Percentiles rank a stretch among this genome's conserved stretches.
phyloP scores from a whole-genome alignment of 2,329 filamentous ascomycete genomes.

The Beauveria scarabaeidicola region DNA sequence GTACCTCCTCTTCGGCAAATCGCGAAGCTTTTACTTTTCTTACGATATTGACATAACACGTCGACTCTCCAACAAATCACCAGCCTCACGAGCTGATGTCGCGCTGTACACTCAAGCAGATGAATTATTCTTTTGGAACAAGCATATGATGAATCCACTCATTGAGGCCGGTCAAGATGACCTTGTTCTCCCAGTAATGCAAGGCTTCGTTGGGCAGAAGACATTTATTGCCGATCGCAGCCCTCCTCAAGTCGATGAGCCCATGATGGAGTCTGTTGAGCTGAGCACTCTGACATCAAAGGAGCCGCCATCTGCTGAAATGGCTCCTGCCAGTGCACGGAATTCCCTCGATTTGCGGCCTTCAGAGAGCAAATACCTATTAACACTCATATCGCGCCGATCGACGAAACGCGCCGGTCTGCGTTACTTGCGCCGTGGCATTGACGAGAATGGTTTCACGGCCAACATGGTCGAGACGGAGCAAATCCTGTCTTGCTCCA shows the following conservation, averaged over 20 bases:
- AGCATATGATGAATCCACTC: slow-evolving; percentile 63
- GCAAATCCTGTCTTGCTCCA: slow-evolving; percentile 70
- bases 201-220: slow-evolving; percentile 87
- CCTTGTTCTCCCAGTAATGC: slow-evolving; percentile 74
- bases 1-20: slow-evolving; percentile 73
- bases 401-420: slow-evolving; percentile 80
- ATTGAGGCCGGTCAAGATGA: slow-evolving; percentile 62
- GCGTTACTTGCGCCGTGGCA: slow-evolving; percentile 79
- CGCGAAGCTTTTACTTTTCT: slow-evolving; percentile 85
- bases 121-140: slow-evolving; percentile 85
- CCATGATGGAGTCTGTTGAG: slow-evolving; percentile 37
- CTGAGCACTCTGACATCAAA: slow-evolving; percentile 29
- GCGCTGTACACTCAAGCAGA: slow-evolving; percentile 69
- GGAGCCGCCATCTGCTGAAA: slow-evolving; percentile 11
- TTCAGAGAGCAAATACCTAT: slow-evolving; percentile 54
- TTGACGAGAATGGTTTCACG: slow-evolving; percentile 80
- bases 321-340: slow-evolving; percentile 15
- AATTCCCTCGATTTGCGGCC: slow-evolving; percentile 33
- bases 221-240: slow-evolving; percentile 64
- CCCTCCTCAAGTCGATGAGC: slow-evolving; percentile 45
- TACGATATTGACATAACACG: slow-evolving; percentile 91
- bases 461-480: slow-evolving; percentile 94
- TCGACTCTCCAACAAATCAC: slow-evolving; percentile 35
- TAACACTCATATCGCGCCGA: slow-evolving; percentile 88
- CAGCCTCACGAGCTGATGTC: slow-evolving; percentile 16